Conservation (phyloP, 192 early-diverging fungal species). For the Dissophora globulifera region DNA sequence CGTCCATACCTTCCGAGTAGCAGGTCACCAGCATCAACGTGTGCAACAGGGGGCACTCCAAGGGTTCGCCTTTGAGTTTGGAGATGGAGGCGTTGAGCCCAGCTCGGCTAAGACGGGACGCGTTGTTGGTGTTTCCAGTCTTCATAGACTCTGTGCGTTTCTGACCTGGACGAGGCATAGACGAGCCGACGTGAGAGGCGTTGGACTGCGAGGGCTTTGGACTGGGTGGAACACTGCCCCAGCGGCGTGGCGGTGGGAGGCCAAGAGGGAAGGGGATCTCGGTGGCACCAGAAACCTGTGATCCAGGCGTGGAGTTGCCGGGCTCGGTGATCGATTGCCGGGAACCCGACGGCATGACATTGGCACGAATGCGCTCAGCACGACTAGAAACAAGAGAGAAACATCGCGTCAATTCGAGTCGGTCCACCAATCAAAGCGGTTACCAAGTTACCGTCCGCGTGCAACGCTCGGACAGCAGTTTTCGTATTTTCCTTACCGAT, state of each 20-base stretch:
- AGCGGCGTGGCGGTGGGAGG: conserved; percentile 44
- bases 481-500: too few relatives aligned
- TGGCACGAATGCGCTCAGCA: conserved; percentile 46
- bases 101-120: conserved; percentile 28
- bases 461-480: too few relatives aligned
- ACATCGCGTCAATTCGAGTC: too few relatives aligned
- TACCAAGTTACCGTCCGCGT: too few relatives aligned
- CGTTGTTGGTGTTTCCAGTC: conserved; percentile 5
- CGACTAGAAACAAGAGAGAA: conserved; percentile 19
- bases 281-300: conserved; percentile 34
- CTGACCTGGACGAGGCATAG: conserved; percentile 32
- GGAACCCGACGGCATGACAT: conserved; percentile 28
- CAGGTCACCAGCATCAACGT: conserved; percentile 82
- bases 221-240: conserved; percentile 25
- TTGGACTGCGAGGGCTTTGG: conserved; percentile 10
- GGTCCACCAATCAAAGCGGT: too few relatives aligned
- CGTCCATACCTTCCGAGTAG: conserved; percentile 81
- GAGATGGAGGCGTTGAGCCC: conserved; percentile 56
- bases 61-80: conserved; percentile 53
- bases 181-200: conserved; percentile 19
- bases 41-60: conserved; percentile 63
- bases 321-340: conserved; percentile 16
- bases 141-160: conserved; percentile 26
- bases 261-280: conserved; percentile 52
- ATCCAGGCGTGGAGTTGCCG: conserved; percentile 32